phyloP scores from a whole-genome alignment of 208 protist genomes.

The Crithidia sp. region DNA sequence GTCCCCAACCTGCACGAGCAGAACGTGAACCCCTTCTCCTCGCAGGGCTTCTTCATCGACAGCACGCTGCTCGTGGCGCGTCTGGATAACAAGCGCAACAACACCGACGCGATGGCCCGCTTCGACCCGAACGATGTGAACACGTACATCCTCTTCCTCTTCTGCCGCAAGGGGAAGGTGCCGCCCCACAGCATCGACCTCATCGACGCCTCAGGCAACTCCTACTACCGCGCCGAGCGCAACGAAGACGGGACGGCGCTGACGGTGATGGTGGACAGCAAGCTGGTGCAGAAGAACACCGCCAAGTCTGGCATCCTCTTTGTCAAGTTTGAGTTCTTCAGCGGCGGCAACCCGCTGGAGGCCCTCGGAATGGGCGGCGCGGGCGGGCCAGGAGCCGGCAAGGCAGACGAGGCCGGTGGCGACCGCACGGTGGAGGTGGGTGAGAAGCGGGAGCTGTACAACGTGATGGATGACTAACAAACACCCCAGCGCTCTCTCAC shows the following conservation, averaged over 20 bases:
- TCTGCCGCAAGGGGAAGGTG: slow-evolving; percentile 67
- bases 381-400: background rate
- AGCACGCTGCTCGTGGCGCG: slow-evolving; percentile 50
- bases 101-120: slow-evolving; percentile 30
- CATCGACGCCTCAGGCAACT: slow-evolving; percentile 43
- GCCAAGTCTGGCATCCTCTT: slow-evolving; percentile 43
- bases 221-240: slow-evolving; percentile 44
- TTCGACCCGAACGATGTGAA: slow-evolving; percentile 45
- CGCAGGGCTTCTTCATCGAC: slow-evolving; percentile 58
- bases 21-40: slow-evolving; percentile 82
- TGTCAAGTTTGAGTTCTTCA: slow-evolving; percentile 50
- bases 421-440: slow-evolving; percentile 36
- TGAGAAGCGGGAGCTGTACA: slow-evolving; percentile 60
- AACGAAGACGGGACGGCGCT: slow-evolving; percentile 45
- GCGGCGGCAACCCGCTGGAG: slow-evolving; percentile 65
- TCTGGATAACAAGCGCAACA: slow-evolving; percentile 64
- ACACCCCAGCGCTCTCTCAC: background rate
- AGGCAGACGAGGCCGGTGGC: no score
- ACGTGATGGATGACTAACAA: slow-evolving; percentile 56
- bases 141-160: slow-evolving; percentile 76
- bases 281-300: slow-evolving; percentile 41
- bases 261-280: slow-evolving; percentile 55
- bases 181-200: slow-evolving; percentile 79
- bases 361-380: slow-evolving; percentile 44
- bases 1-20: slow-evolving; percentile 63